Conservation (phyloP, 768 basidiomycete genomes). For the Polyporus arcularius region DNA sequence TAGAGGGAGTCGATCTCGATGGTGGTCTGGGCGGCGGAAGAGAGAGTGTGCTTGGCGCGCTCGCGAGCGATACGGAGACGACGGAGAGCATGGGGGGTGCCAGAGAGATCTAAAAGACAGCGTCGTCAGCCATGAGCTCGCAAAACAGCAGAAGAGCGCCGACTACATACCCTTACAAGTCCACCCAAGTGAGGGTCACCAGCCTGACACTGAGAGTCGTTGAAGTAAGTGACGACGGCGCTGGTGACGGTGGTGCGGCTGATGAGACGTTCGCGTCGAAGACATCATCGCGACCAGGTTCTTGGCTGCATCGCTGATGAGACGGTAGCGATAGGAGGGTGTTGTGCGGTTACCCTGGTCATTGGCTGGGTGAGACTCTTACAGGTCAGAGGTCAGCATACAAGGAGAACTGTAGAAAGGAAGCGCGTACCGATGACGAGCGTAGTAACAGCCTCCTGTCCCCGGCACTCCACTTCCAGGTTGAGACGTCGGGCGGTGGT, state of each 20-base stretch:
- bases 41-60: slow-evolving; percentile 97
- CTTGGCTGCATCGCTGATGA: slow-evolving; percentile 99
- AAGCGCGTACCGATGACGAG: too few species aligned
- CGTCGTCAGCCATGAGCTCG: slow-evolving; percentile 8
- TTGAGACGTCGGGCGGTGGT: too few species aligned
- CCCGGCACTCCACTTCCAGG: too few species aligned
- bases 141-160: too few species aligned
- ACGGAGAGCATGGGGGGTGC: slow-evolving; percentile 93
- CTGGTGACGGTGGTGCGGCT: too few species aligned
- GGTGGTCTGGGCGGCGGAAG: slow-evolving; percentile 93
- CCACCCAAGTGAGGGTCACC: slow-evolving; percentile 99
- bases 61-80: slow-evolving; percentile 98
- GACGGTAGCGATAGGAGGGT: slow-evolving; percentile 93
- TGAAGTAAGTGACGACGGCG: too few species aligned
- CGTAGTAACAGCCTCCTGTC: too few species aligned
- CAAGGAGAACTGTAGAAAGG: too few species aligned
- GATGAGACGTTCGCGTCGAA: slow-evolving; percentile 99
- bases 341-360: slow-evolving; percentile 96
- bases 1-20: slow-evolving; percentile 98
- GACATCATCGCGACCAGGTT: slow-evolving; percentile 98
- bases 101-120: slow-evolving; percentile 65
- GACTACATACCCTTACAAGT: too few species aligned
- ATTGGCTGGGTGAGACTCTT: too few species aligned
- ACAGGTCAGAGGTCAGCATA: too few species aligned
- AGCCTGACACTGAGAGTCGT: slow-evolving; percentile 89